Evolutionary conservation across 2,329 filamentous ascomycete genomes (phyloP).

Genomic region (Ophiognomonia clavigignenti-juglandacearum): DNA sequence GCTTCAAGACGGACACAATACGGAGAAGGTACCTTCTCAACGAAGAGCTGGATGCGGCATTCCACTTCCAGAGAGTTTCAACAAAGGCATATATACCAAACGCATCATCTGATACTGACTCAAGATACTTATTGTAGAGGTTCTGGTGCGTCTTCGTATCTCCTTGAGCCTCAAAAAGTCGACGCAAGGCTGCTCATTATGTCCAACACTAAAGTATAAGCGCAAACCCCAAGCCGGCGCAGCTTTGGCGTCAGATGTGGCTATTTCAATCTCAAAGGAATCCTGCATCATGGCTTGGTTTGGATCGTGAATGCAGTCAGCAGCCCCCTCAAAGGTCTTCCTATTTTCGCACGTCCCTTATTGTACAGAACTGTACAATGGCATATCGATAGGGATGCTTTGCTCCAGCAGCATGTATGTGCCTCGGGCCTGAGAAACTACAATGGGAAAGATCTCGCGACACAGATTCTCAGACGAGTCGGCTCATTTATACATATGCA

Average conservation of each 20-base stretch:
- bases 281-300: too few relatives aligned
- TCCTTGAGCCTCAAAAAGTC: conserved; percentile 14
- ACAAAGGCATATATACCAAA: too few relatives aligned
- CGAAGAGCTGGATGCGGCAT: neutral
- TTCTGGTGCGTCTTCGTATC: neutral
- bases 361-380: too few relatives aligned
- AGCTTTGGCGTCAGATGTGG: neutral
- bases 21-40: too few relatives aligned
- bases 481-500: neutral
- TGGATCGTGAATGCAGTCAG: neutral
- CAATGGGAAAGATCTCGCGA: conserved; percentile 1
- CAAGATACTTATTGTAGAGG: neutral
- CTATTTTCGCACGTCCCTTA: too few relatives aligned
- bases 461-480: conserved; percentile 6
- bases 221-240: neutral
- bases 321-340: neutral
- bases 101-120: too few relatives aligned
- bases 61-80: too few relatives aligned
- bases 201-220: neutral
- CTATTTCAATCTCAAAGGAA: conserved; percentile 10
- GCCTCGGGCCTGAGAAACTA: neutral
- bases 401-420: too few relatives aligned
- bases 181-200: too few relatives aligned
- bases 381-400: too few relatives aligned
- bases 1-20: too few relatives aligned